phyloP scores from a whole-genome alignment of 257 asterid genomes.

The Solanum medicagineum region DNA sequence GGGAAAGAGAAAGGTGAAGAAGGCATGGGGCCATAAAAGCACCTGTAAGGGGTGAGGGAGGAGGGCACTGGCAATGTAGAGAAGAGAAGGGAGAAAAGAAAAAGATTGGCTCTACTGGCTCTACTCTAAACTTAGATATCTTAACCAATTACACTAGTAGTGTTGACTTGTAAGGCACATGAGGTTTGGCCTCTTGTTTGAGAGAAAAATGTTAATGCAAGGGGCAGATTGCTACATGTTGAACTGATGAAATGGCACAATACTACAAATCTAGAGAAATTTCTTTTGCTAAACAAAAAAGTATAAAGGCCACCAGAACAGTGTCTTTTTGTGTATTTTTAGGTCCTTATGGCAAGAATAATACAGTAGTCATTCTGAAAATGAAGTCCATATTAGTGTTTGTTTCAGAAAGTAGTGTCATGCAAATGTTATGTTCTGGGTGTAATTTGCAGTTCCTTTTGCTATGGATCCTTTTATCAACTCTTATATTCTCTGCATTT shows the following conservation, averaged over 20 bases:
- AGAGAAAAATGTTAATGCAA: not conserved
- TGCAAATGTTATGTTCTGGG: not conserved
- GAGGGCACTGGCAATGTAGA: not conserved
- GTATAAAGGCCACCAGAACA: not conserved
- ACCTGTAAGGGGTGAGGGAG: not conserved
- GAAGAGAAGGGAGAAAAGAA: not conserved
- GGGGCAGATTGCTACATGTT: not conserved
- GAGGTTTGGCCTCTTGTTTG: not conserved
- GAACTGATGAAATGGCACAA: not conserved
- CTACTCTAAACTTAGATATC: not conserved
- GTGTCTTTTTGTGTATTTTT: not conserved
- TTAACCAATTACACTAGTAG: not conserved
- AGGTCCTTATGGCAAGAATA: not conserved
- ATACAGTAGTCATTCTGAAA: not conserved
- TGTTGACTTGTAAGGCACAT: not conserved
- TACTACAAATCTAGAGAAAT: not conserved
- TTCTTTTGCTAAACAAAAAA: not conserved
- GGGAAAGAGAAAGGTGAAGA: not conserved
- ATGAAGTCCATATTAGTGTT: not conserved
- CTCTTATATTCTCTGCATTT: too few species aligned
- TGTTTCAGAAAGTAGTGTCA: not conserved
- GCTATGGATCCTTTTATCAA: not conserved
- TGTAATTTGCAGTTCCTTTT: not conserved
- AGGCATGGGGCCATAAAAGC: not conserved
- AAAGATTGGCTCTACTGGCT: not conserved